Conservation (phyloP, 2,329 filamentous ascomycete genomes). For the Fusarium neocosmosporiellum region DNA sequence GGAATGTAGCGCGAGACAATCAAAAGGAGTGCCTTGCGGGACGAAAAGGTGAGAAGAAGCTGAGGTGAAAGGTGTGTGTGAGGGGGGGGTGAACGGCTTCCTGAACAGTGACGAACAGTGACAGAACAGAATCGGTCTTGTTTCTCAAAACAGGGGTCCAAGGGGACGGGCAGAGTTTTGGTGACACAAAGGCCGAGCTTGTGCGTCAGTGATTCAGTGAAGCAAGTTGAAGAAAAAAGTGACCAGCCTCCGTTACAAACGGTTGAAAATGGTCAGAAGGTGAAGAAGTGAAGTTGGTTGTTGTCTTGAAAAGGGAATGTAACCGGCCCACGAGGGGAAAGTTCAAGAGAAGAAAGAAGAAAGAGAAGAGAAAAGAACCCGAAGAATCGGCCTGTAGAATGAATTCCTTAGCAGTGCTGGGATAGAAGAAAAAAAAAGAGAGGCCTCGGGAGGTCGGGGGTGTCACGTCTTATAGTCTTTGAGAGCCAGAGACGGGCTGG, state of each 20-base stretch:
- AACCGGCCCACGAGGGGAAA: slow-evolving; percentile 37
- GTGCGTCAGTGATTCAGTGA: slow-evolving; percentile 23
- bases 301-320: slow-evolving; percentile 34
- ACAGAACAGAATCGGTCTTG: slow-evolving; percentile 30
- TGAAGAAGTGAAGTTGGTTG: slow-evolving; percentile 6
- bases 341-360: slow-evolving; percentile 21
- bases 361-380: slow-evolving; percentile 20
- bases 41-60: slow-evolving; percentile 21
- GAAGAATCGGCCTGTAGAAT: slow-evolving; percentile 28
- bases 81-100: neutral
- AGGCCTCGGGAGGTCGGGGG: slow-evolving; percentile 19
- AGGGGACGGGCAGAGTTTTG: slow-evolving; percentile 23
- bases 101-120: slow-evolving; percentile 31
- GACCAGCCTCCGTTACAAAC: slow-evolving; percentile 34
- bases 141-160: slow-evolving; percentile 33
- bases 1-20: slow-evolving; percentile 32
- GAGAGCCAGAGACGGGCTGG: slow-evolving; percentile 7
- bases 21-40: slow-evolving; percentile 2
- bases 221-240: slow-evolving; percentile 5
- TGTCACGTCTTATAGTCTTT: slow-evolving; percentile 33
- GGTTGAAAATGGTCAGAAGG: slow-evolving; percentile 2
- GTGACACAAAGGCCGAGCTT: slow-evolving; percentile 26
- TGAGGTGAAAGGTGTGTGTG: neutral
- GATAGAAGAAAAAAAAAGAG: slow-evolving; percentile 4
- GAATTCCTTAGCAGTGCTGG: slow-evolving; percentile 42